A percentile compares a stretch with the other conserved stretches of the same genome.
These are phyloP conservation scores for Salvia miltiorrhiza DNA, from an alignment of 257 asterid genomes.

Conservation along the genomic window DNA sequence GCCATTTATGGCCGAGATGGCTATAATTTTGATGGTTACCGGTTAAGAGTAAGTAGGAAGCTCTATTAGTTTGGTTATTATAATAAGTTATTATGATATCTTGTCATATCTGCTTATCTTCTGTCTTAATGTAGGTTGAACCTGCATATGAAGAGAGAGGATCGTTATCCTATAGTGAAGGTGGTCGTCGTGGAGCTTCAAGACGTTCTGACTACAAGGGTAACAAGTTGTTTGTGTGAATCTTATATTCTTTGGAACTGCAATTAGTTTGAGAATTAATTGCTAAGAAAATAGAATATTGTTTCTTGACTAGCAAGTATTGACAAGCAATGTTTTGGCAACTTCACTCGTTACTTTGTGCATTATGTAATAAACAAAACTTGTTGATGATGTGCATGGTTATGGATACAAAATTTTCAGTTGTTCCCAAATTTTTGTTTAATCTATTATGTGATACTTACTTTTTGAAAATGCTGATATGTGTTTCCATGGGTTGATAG, in stretches of 20 bases:
- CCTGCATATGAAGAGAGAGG: conserved; percentile 7
- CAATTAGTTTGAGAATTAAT: not conserved
- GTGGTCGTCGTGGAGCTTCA: conserved; percentile 8
- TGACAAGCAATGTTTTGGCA: not conserved
- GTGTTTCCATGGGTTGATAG: conserved; percentile 32
- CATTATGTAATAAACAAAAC: not conserved
- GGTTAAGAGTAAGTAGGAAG: conserved; percentile 5
- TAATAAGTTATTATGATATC: not conserved
- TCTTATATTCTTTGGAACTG: not conserved
- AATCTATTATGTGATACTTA: not conserved
- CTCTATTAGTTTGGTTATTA: not conserved
- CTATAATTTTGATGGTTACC: not conserved
- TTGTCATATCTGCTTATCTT: not conserved
- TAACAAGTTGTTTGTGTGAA: not conserved
- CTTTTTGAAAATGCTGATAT: not conserved
- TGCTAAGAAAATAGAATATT: not conserved
- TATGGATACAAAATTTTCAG: not conserved
- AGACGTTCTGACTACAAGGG: conserved; percentile 1
- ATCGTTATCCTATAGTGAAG: not conserved
- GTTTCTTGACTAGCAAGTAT: not conserved
- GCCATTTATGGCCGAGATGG: conserved; percentile 9
- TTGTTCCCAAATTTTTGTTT: not conserved
- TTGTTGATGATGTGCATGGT: not conserved
- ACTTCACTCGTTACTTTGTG: not conserved
- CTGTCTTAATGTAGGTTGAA: conserved; percentile 8